phyloP scores from a whole-genome alignment of 345 rosid species.

The Gossypium turneri region DNA sequence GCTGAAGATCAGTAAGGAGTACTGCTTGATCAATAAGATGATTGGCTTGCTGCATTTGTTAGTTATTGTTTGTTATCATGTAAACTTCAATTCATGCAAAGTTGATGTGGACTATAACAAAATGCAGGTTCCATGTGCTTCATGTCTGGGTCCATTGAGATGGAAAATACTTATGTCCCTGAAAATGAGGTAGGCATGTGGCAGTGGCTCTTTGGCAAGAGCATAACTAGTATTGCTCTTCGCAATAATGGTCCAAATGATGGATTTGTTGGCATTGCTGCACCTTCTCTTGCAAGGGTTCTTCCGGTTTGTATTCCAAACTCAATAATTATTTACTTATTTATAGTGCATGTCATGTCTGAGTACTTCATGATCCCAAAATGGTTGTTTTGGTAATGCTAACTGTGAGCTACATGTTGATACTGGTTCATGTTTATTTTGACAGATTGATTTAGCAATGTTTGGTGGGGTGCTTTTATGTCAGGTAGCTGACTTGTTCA shows the following conservation, averaged over 20 bases:
- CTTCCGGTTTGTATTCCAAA: constrained; percentile 71
- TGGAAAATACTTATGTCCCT: constrained; percentile 80
- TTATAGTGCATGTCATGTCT: constrained; percentile 2
- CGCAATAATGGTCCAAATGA: constrained; percentile 64
- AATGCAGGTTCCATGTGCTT: constrained; percentile 87
- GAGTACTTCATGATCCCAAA: neutral
- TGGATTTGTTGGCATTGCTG: constrained; percentile 91
- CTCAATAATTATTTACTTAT: constrained; percentile 7
- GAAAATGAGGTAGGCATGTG: constrained; percentile 88
- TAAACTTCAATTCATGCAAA: neutral
- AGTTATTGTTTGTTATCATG: neutral
- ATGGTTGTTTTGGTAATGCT: neutral
- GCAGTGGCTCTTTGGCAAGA: constrained; percentile 97
- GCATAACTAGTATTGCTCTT: constrained; percentile 61
- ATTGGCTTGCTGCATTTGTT: constrained; percentile 1
- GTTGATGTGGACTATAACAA: constrained; percentile 1
- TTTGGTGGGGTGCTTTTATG: constrained; percentile 93
- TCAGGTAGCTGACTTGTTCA: constrained; percentile 57
- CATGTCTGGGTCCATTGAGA: constrained; percentile 89
- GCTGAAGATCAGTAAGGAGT: neutral
- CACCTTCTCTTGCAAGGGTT: constrained; percentile 93
- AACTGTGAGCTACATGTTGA: constrained; percentile 19
- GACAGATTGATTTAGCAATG: constrained; percentile 82
- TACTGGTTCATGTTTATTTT: constrained; percentile 16
- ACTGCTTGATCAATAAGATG: neutral